Base-by-base conservation (phyloP, 306 rosid genomes). In the Styphnolobium japonicum region DNA sequence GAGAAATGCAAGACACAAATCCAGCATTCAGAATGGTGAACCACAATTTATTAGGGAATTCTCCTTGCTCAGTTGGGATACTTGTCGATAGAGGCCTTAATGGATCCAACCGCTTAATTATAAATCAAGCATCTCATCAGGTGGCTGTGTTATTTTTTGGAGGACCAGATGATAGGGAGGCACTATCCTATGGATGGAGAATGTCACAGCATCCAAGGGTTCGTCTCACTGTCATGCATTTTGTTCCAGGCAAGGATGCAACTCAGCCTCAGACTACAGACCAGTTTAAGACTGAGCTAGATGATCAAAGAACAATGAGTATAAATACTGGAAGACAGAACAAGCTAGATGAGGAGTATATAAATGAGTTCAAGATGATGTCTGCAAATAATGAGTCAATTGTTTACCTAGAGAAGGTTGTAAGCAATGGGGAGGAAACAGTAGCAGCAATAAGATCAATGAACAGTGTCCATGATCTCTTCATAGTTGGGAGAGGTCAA, bases 401-500 rank as follows among this genome's bases (percentile, higher is more conserved):
- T 21, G 57, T 27, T 19, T 92, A 84, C 65, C 42, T 14, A 0
- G 94, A 92, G 49, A 88, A 79, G 31, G 73, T 84, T 42, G 96
- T 88, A 57, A 89, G 76, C 27, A 92, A 92, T 29, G 97, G 97
- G 22, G 98, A 94, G 79, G 92, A 94, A 55, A 94, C 97, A 0
- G 92, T 94, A 42, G 83, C 86, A 0, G 89, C 82, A 2, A 84
- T 94, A 80, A 83, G 97, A 71, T 65, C 85, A 2, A 90, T 87
- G 82, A 85, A 88, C 56, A 84, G 53, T 46, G 80, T 39, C 7
- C 85, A 88, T 75, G 97, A 92, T 43, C 36, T 94, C 25, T 89
- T 88, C 46, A 88, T 94, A 75, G 96, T 94, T 3, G 98, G 98
- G 7, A 89, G 93, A 78, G 97, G 96, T n/a, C 94, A 94, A 49